Evolutionary conservation across 139 green algal species (phyloP), one percentile per base, ranked within the genome.

Genomic region (Volvox africanus): DNA sequence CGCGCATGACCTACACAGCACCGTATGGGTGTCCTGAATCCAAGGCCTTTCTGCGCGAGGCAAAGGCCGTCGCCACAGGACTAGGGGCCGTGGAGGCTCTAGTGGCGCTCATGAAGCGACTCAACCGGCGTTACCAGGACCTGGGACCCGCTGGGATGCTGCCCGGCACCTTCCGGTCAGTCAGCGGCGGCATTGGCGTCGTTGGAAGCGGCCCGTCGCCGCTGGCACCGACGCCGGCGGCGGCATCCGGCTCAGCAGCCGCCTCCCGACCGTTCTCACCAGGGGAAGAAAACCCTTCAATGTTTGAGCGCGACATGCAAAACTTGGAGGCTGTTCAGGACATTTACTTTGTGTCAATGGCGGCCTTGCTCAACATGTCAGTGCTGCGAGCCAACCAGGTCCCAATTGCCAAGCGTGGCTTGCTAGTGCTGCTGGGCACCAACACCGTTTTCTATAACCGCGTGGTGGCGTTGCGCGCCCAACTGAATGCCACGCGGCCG

Each of bases 361-460:
- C 93, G 9, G 93, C 95, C 55, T 81, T 98, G 82, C 92, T 97
- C 35, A 98, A 98, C 93, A 79, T 97, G 82, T 95, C 89, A 78
- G 94, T 95, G n/a, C 87, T 96, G 80, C 35, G 71, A 0, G 55
- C 86, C 20, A 96, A 96, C 77, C 95, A 97, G 90, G 91, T 91
- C 16, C 90, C 91, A 36, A 88, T 98, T 20, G 96, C 95, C 14
- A 93, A 94, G 67, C 88, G 93, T 18, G 96, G 95, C 3, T 82
- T 98, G 85, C 61, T 91, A 73, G 92, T 94, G 55, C 91, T 98
- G 91, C 90, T 98, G 36, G 94, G 92, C 62, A 93, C 94, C 33
- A 95, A 94, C 90, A 94, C 93, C 9, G 67, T 95, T 61, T 85
- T 97, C n/a, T 93, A 92, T 50, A 79, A 92, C 62, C 61, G 88